Percentiles rank a stretch among this genome's conserved stretches.
Conservation (phyloP, 2,329 filamentous ascomycete genomes). For the Colletotrichum incanum region DNA sequence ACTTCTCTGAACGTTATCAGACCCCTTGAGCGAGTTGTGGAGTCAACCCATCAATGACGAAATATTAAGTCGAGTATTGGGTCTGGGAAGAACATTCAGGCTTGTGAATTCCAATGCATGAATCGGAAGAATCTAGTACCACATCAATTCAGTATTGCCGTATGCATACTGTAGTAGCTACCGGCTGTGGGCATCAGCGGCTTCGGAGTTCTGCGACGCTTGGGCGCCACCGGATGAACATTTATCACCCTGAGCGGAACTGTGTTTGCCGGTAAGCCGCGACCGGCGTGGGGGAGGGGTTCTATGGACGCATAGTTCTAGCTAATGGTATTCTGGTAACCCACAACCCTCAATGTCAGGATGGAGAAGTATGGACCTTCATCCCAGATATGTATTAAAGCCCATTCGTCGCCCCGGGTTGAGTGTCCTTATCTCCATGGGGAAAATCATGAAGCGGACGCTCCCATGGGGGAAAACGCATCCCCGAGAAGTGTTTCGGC, state of each 20-base stretch:
- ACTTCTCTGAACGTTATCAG: not conserved
- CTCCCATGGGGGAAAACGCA: slow-evolving; percentile 1
- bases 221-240: not conserved
- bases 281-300: not conserved
- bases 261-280: not conserved
- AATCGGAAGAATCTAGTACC: not conserved
- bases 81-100: not conserved
- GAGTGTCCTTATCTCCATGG: slow-evolving; percentile 6
- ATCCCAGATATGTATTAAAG: not conserved
- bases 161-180: not conserved
- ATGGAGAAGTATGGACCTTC: not conserved
- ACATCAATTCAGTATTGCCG: not conserved
- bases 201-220: not conserved
- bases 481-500: not conserved
- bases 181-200: not conserved
- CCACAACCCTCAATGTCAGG: not conserved
- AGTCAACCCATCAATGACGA: not conserved
- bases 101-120: not conserved
- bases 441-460: slow-evolving; percentile 12
- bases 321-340: not conserved
- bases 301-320: not conserved
- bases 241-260: not conserved
- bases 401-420: not conserved
- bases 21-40: not conserved
- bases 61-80: not conserved